Evolutionary conservation across 2,329 filamentous ascomycete species (phyloP).

Genomic region (Sporothrix humicola): DNA sequence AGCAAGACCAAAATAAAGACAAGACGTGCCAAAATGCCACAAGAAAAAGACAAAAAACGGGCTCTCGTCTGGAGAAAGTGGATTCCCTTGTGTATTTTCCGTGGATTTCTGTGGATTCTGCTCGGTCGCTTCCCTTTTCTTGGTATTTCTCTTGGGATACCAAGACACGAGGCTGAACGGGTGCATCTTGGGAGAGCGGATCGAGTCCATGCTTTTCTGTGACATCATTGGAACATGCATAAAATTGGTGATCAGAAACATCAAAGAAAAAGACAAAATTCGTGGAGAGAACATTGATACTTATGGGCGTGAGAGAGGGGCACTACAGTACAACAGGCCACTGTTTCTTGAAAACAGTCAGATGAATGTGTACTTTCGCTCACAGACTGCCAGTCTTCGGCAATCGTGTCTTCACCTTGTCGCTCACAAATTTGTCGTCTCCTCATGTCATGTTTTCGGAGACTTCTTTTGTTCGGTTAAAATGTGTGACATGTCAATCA

Average conservation of each 20-base stretch:
- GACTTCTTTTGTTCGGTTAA: too few relatives aligned
- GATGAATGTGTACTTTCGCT: too few relatives aligned
- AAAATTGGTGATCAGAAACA: neutral
- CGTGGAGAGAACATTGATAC: too few relatives aligned
- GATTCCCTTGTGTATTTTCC: neutral
- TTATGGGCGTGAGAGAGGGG: too few relatives aligned
- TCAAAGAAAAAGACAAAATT: too few relatives aligned
- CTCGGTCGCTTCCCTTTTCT: neutral
- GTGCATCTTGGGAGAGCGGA: neutral
- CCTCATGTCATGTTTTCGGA: too few relatives aligned
- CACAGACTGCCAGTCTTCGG: too few relatives aligned
- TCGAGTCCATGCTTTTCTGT: neutral
- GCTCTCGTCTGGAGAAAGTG: constrained; percentile 5
- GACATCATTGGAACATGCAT: neutral
- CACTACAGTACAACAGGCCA: too few relatives aligned
- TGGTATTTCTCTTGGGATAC: neutral
- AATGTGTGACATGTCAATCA: too few relatives aligned
- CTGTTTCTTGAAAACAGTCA: too few relatives aligned
- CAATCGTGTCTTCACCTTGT: too few relatives aligned
- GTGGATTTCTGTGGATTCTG: neutral
- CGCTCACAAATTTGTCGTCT: too few relatives aligned
- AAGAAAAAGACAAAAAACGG: neutral
- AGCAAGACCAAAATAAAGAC: neutral
- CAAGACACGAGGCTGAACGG: neutral
- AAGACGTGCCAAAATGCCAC: neutral